These are phyloP conservation scores for Hirschfeldia incana DNA, from an alignment of 345 rosid species.

Conservation along the genomic window DNA sequence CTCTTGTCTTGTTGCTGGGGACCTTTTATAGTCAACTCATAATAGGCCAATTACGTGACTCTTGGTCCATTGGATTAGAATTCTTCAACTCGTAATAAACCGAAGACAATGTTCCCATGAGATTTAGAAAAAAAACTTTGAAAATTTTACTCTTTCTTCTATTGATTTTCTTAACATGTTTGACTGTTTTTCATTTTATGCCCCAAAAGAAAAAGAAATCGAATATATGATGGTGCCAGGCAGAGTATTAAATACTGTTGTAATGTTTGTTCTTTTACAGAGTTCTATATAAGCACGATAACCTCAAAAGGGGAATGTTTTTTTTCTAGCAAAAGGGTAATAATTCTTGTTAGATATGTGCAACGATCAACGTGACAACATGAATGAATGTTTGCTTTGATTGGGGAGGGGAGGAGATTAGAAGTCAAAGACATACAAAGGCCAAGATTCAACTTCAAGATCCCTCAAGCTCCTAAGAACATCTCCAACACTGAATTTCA, in stretches of 20 bases:
- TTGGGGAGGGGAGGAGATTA: neutral
- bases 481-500: too few species aligned
- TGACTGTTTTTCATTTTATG: neutral
- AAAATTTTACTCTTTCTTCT: neutral
- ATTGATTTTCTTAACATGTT: neutral
- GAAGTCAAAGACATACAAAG: neutral
- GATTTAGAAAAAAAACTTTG: neutral
- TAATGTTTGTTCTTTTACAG: neutral
- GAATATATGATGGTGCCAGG: neutral
- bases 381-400: slow-evolving; percentile 13
- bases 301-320: neutral
- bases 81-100: neutral
- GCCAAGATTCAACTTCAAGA: slow-evolving; percentile 8
- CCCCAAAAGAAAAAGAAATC: neutral
- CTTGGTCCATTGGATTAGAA: neutral
- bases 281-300: neutral
- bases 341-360: neutral
- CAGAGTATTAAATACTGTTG: neutral
- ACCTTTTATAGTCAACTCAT: neutral
- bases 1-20: neutral
- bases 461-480: neutral
- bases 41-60: neutral
- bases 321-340: neutral
- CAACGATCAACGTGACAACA: slow-evolving; percentile 13
- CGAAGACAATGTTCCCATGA: neutral